Evolutionary conservation across 1,284 basidiomycete species (phyloP).

Genomic region (Irpex sp.): DNA sequence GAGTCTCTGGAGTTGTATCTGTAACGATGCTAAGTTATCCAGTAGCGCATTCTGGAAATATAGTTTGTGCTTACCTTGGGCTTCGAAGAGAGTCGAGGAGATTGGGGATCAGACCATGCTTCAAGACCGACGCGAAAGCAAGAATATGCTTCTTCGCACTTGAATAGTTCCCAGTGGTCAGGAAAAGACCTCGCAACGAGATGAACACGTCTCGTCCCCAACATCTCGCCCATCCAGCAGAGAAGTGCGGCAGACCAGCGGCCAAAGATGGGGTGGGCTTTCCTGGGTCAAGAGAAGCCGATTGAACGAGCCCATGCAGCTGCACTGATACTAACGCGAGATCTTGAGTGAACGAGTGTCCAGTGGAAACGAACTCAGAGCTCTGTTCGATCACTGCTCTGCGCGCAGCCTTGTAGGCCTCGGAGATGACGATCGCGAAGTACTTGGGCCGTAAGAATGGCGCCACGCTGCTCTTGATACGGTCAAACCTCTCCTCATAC

Average conservation of each 20-base stretch:
- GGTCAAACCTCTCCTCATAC: conserved; percentile 82
- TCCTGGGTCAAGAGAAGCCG: conserved; percentile 78
- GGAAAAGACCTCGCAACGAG: conserved; percentile 86
- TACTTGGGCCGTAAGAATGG: conserved; percentile 91
- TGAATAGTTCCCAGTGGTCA: conserved; percentile 87
- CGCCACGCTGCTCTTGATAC: conserved; percentile 70
- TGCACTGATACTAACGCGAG: conserved; percentile 86
- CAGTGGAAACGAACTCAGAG: conserved; percentile 80
- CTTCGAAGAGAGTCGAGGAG: conserved; percentile 83
- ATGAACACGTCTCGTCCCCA: conserved; percentile 99
- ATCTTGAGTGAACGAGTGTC: conserved; percentile 87
- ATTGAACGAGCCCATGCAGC: conserved; percentile 88
- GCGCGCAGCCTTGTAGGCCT: conserved; percentile 88
- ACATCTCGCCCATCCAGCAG: conserved; percentile 87
- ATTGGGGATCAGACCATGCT: conserved; percentile 92
- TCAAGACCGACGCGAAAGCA: conserved; percentile 82
- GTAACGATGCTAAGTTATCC: background rate
- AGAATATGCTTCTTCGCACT: conserved; percentile 87
- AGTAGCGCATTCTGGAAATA: conserved; percentile 22
- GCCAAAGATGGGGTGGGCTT: conserved; percentile 79
- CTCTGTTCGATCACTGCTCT: conserved; percentile 79
- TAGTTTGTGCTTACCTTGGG: conserved; percentile 56
- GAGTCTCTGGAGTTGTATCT: conserved; percentile 91
- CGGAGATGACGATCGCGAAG: conserved; percentile 86
- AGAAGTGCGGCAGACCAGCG: conserved; percentile 93